Base-by-base conservation (phyloP, 495 filamentous ascomycete genomes). In the Monascus purpureus region DNA sequence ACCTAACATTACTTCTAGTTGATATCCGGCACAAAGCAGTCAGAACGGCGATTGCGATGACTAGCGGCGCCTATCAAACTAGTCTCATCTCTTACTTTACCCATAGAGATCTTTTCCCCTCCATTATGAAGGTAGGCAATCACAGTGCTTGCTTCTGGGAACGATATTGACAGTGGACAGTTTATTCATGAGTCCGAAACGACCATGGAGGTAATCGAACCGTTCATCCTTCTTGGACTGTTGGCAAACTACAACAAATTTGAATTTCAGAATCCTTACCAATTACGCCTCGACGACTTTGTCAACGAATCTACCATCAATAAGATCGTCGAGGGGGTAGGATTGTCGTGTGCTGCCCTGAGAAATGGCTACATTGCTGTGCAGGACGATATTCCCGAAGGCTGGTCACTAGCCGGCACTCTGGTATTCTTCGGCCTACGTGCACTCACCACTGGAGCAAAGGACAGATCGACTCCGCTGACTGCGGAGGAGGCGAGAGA, bases 171-270 rank as follows among this genome's bases (percentile, higher is more conserved):
- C 35, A 24, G 25, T 23, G 25, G 20, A 31, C 41, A 95, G 86
- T 83, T 83, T 48, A 75, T 93, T 33, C 82, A 93, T 59, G 85
- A 93, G 35, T 68, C 73, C 8, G 79, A 86, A 22, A 66, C 63
- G 30, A 55, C 67, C 2, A 52, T 65, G 1, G 61, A 73, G 40
- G 71, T 69, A 28, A 64, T 82, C 16, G 72, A 81, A 33, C 80
- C 88, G 1, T 87, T 95, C 36, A 70, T 79, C 17, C 67, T 95
- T 24, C 60, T 94, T 4, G 92, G 88, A 6, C 59, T 94, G n/a
- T 60, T 97, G 33, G 84, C 81, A 41, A 97, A 97, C 56, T 96
- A 95, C 68, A 95, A 95, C 68, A 97, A 95, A 55, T 97, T 96
- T 45, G 90, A 97, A 58, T 84, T 92, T 36, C 90, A 93, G 55